These are phyloP conservation scores for Sugiyamaella smithiae DNA, from an alignment of 805 yeast genomes.

Conservation along the genomic window DNA sequence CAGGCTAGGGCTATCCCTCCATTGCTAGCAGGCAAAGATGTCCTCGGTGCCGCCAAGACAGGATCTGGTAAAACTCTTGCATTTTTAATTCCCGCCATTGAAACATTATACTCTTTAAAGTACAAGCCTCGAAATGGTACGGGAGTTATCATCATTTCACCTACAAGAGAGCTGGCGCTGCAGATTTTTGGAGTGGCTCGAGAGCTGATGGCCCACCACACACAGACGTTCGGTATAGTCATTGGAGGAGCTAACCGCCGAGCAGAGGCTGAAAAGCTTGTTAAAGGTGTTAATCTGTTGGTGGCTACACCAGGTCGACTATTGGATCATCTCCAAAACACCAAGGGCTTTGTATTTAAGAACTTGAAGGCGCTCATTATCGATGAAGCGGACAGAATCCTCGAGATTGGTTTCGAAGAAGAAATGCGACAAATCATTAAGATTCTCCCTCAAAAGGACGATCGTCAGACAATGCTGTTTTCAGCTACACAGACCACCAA, in stretches of 20 bases:
- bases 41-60: constrained; percentile 98
- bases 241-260: constrained; percentile 98
- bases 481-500: constrained; percentile 99
- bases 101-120: constrained; percentile 80
- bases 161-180: constrained; percentile 95
- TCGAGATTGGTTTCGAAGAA: constrained; percentile 97
- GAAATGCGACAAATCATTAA: constrained; percentile 97
- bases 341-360: constrained; percentile 89
- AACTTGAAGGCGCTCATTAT: constrained; percentile 90
- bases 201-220: constrained; percentile 83
- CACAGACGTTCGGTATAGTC: constrained; percentile 93
- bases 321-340: constrained; percentile 93
- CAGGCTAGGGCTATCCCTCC: constrained; percentile 97
- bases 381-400: constrained; percentile 97
- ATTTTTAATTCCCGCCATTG: constrained; percentile 92
- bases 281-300: constrained; percentile 88
- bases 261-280: constrained; percentile 92
- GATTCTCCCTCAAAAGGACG: constrained; percentile 79
- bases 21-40: constrained; percentile 92
- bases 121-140: constrained; percentile 98
- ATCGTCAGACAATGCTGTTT: constrained; percentile 93
- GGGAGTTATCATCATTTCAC: constrained; percentile 92
- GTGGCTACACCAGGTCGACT: constrained; percentile 98
- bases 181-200: constrained; percentile 98
- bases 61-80: constrained; percentile 99